A percentile compares a stretch with the other conserved stretches of the same genome.
phyloP scores from a whole-genome alignment of 1,284 basidiomycete species.

The Phellinidium pouzarii region DNA sequence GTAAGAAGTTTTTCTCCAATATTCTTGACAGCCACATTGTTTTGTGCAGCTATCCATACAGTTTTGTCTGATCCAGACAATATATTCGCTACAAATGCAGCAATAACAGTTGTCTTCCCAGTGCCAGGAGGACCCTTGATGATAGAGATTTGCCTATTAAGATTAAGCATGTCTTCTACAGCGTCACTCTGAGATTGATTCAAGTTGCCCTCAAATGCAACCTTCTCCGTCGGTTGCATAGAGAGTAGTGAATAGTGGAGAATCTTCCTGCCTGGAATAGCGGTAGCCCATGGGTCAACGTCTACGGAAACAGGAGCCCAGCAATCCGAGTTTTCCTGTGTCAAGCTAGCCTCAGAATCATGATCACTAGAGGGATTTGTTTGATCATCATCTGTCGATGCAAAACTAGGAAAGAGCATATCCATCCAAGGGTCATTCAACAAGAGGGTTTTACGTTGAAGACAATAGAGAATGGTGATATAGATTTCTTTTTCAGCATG shows the following conservation, averaged over 20 bases:
- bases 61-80: conserved; percentile 34
- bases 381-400: not conserved
- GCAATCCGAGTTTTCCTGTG: not conserved
- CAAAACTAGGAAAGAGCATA: not conserved
- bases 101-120: conserved; percentile 62
- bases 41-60: conserved; percentile 70
- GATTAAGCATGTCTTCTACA: conserved; percentile 43
- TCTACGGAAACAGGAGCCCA: not conserved
- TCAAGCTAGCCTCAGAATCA: not conserved
- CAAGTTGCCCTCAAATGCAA: conserved; percentile 22
- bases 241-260: not conserved
- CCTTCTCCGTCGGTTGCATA: not conserved
- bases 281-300: not conserved
- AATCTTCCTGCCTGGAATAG: not conserved
- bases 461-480: not conserved
- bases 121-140: conserved; percentile 44
- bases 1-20: conserved; percentile 42
- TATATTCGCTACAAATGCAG: conserved; percentile 44
- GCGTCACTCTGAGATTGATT: conserved; percentile 51
- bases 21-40: conserved; percentile 52
- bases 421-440: conserved; percentile 6
- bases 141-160: conserved; percentile 16
- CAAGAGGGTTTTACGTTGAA: not conserved
- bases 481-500: not conserved
- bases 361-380: not conserved